Evolutionary conservation across 2,329 filamentous ascomycete genomes (phyloP).

Genomic region (Microsporum ferrugineum): DNA sequence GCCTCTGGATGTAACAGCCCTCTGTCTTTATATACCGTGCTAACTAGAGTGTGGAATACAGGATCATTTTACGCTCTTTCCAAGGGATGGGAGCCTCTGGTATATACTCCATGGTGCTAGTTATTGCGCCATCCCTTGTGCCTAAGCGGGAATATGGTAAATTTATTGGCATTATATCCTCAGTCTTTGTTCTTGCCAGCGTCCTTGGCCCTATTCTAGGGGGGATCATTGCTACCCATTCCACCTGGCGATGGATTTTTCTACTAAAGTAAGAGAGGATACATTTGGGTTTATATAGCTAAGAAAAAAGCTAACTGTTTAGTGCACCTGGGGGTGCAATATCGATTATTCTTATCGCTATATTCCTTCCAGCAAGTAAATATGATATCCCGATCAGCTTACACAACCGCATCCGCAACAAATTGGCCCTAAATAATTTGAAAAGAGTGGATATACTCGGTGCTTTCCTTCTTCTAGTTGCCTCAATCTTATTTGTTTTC

Average conservation of each 20-base stretch:
- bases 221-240: not conserved
- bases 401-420: not conserved
- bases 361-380: not conserved
- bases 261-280: not conserved
- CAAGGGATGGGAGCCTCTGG: slow-evolving; percentile 21
- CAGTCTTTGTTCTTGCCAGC: not conserved
- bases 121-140: slow-evolving; percentile 16
- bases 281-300: not conserved
- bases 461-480: not conserved
- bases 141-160: slow-evolving; percentile 11
- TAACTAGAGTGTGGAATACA: not conserved
- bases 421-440: not conserved
- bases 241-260: slow-evolving; percentile 1
- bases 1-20: not conserved
- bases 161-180: slow-evolving; percentile 2
- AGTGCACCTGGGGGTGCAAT: not conserved
- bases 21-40: not conserved
- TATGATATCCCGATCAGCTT: not conserved
- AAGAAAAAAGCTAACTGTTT: not conserved
- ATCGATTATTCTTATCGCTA: not conserved
- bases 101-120: slow-evolving; percentile 16
- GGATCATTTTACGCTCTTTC: slow-evolving; percentile 21
- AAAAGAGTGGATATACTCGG: not conserved
- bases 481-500: not conserved
- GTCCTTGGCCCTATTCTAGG: not conserved